phyloP scores from a whole-genome alignment of 306 rosid species.

The Lablab purpureus region DNA sequence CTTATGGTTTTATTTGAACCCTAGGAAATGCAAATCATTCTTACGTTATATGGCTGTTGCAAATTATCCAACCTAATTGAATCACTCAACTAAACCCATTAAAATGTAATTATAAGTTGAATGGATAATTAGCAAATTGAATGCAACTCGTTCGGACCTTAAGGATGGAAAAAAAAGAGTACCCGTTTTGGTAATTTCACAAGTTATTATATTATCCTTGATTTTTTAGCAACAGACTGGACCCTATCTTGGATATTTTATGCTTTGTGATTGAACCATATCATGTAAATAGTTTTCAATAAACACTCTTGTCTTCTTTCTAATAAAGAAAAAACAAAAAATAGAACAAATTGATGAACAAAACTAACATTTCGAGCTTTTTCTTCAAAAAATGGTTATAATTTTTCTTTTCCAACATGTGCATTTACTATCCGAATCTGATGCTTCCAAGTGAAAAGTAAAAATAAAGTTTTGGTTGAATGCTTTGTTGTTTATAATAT shows the following conservation, averaged over 20 bases:
- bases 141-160: too few relatives aligned
- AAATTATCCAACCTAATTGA: too few relatives aligned
- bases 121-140: too few relatives aligned
- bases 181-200: not conserved
- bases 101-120: too few relatives aligned
- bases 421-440: slow-evolving; percentile 22
- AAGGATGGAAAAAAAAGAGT: too few relatives aligned
- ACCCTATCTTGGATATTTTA: slow-evolving; percentile 33
- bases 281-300: not conserved
- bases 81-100: too few relatives aligned
- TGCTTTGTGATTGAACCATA: not conserved
- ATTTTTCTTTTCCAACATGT: not conserved
- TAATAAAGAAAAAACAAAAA: not conserved
- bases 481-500: slow-evolving; percentile 8
- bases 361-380: not conserved
- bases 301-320: not conserved
- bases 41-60: not conserved
- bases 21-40: too few relatives aligned
- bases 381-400: too few relatives aligned
- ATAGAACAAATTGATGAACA: not conserved
- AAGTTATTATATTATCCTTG: not conserved
- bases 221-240: not conserved
- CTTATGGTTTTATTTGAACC: not conserved
- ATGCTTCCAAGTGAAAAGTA: not conserved
- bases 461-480: not conserved